Conservation (phyloP, 2,329 filamentous ascomycete genomes). For the Metarhizium album region DNA sequence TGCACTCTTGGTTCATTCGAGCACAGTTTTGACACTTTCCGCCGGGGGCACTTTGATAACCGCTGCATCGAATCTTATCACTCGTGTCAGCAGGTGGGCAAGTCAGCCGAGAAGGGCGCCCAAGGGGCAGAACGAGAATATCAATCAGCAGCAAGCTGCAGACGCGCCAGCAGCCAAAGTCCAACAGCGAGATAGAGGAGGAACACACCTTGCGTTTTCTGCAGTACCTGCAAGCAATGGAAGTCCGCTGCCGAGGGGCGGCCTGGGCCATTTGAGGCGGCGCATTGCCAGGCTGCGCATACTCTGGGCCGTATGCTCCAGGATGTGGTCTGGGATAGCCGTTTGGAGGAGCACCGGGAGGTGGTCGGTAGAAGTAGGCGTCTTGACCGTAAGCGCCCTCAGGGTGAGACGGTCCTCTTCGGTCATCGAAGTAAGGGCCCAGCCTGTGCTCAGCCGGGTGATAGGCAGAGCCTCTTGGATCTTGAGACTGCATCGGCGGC, state of each 20-base stretch:
- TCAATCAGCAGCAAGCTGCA: neutral
- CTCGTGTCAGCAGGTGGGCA: constrained; percentile 1
- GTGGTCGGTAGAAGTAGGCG: constrained; percentile 24
- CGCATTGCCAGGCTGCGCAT: constrained; percentile 22
- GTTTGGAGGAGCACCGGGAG: constrained; percentile 19
- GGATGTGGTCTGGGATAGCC: constrained; percentile 17
- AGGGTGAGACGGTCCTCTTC: constrained; percentile 17
- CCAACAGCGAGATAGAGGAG: neutral
- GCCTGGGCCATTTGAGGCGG: constrained; percentile 33
- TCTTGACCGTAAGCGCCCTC: constrained; percentile 19
- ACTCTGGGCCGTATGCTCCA: constrained; percentile 24
- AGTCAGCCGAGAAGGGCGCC: constrained; percentile 4
- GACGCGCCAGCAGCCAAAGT: neutral
- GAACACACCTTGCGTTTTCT: constrained; percentile 45
- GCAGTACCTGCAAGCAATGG: constrained; percentile 50
- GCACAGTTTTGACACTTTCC: constrained; percentile 52
- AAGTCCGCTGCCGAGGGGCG: constrained; percentile 47
- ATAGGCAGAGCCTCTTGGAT: constrained; percentile 24
- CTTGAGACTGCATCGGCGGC: constrained; percentile 28
- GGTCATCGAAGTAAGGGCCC: constrained; percentile 26
- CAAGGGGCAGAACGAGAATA: neutral
- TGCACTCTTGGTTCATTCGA: constrained; percentile 50
- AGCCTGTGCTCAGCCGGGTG: constrained; percentile 29
- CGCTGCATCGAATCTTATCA: constrained; percentile 47
- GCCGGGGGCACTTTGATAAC: constrained; percentile 46